Conservation (phyloP, 176 grass and related monocot species). For the Areca catechu region DNA sequence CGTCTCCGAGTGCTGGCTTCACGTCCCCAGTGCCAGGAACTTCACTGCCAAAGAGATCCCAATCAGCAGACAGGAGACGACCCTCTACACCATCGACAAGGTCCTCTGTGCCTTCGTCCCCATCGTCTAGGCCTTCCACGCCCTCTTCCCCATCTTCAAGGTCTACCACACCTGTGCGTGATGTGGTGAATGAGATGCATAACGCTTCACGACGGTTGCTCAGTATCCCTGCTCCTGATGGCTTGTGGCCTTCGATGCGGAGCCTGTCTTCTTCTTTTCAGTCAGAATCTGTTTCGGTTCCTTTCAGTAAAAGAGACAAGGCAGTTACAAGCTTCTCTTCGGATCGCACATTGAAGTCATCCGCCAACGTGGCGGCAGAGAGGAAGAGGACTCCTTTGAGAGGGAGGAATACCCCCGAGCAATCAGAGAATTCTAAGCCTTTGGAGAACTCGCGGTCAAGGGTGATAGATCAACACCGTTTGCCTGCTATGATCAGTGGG, state of each 20-base stretch:
- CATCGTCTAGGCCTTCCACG: constrained; percentile 22
- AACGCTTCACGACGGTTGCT: constrained; percentile 27
- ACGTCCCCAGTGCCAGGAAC: constrained; percentile 15
- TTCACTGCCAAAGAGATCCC: constrained; percentile 43
- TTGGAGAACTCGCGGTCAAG: constrained; percentile 36
- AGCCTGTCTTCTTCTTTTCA: constrained; percentile 72
- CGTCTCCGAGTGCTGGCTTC: constrained; percentile 39
- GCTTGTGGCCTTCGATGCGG: constrained; percentile 84
- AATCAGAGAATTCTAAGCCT: constrained; percentile 35
- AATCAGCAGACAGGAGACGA: constrained; percentile 58
- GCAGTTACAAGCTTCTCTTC: constrained; percentile 8
- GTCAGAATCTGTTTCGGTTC: constrained; percentile 30
- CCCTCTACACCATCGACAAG: too few relatives aligned
- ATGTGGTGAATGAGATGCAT: constrained; percentile 32
- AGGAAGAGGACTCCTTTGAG: constrained; percentile 72
- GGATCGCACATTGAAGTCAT: constrained; percentile 25
- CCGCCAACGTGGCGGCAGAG: constrained; percentile 23
- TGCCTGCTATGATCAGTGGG: constrained; percentile 81
- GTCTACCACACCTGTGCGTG: constrained; percentile 41
- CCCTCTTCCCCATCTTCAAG: constrained; percentile 41
- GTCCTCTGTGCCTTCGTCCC: background rate
- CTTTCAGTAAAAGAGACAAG: constrained; percentile 33
- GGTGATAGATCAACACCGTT: constrained; percentile 83
- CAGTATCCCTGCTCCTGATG: constrained; percentile 40
- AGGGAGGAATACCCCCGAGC: constrained; percentile 50